Evolutionary conservation across 345 rosid species (phyloP).

Genomic region (Arabidopsis suecica): DNA sequence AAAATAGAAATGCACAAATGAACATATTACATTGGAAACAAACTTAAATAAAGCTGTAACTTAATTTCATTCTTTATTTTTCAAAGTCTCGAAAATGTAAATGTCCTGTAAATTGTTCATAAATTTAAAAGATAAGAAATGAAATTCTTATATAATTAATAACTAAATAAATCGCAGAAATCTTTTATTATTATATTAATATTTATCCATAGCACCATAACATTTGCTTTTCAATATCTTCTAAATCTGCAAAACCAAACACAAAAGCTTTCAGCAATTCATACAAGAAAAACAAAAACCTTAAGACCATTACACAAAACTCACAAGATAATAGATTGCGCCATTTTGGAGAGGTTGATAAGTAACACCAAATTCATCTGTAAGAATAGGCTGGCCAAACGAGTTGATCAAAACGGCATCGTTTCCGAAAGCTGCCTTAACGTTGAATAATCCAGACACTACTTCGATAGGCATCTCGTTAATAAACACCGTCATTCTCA

Average conservation of each 20-base stretch:
- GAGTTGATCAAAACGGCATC: conserved; percentile 72
- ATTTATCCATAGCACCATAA: neutral
- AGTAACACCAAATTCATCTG: conserved; percentile 83
- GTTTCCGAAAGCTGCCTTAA: conserved; percentile 81
- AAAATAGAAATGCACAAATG: no score
- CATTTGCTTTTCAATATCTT: conserved; percentile 5
- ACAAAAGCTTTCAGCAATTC: neutral
- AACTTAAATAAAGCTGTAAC: neutral
- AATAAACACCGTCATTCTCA: conserved; percentile 71
- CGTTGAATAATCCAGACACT: conserved; percentile 65
- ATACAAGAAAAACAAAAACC: neutral
- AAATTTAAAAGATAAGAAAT: neutral
- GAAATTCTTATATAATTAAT: neutral
- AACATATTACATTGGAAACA: neutral
- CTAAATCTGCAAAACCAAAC: conserved; percentile 42
- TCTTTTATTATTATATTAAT: neutral
- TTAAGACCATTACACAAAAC: neutral
- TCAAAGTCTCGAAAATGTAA: conserved; percentile 4
- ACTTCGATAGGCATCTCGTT: conserved; percentile 81
- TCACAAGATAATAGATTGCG: conserved; percentile 72
- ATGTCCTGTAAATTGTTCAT: neutral
- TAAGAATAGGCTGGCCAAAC: conserved; percentile 73
- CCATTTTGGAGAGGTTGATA: conserved; percentile 82
- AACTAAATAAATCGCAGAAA: conserved; percentile 3
- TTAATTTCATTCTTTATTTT: conserved; percentile 3